phyloP scores from a whole-genome alignment of 805 yeast species.

The Candida boleticola region DNA sequence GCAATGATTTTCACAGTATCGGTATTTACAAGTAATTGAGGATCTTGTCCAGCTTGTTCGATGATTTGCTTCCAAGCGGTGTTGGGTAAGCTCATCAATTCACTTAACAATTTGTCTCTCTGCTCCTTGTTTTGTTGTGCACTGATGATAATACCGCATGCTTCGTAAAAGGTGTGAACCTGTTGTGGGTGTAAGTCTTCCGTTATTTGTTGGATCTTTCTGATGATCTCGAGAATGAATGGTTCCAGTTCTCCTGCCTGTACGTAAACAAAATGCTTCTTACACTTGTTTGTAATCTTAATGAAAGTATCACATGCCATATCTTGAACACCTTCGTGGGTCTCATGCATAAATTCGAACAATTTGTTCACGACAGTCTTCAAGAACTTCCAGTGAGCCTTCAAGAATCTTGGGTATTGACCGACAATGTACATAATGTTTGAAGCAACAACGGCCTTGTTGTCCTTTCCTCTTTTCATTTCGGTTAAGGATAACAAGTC shows the following conservation, averaged over 20 bases:
- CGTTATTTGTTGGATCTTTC: conserved; percentile 79
- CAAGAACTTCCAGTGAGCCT: conserved; percentile 97
- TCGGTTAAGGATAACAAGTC: conserved; percentile 90
- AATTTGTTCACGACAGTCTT: conserved; percentile 94
- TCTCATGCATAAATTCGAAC: conserved; percentile 99
- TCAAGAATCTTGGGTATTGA: conserved; percentile 94
- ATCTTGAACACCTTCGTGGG: conserved; percentile 99
- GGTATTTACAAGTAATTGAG: conserved; percentile 68
- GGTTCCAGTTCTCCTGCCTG: conserved; percentile 88
- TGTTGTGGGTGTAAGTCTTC: conserved; percentile 95
- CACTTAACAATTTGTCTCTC: conserved; percentile 69
- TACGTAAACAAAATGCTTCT: conserved; percentile 86
- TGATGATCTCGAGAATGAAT: conserved; percentile 85
- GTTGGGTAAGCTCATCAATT: conserved; percentile 89
- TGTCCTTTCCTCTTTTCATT: conserved; percentile 95
- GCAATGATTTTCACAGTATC: conserved; percentile 92
- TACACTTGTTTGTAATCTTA: conserved; percentile 92
- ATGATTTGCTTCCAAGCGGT: conserved; percentile 92
- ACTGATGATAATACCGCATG: conserved; percentile 89
- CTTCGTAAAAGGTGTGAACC: conserved; percentile 96
- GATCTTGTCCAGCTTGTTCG: conserved; percentile 79
- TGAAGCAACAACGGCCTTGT: conserved; percentile 99
- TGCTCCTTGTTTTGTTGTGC: conserved; percentile 74
- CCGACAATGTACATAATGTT: conserved; percentile 99
- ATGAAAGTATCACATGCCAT: conserved; percentile 99